Percentiles rank a stretch among this genome's conserved stretches.
Conservation (phyloP, 441 rosid genomes). For the Arabidopsis hybrid region DNA sequence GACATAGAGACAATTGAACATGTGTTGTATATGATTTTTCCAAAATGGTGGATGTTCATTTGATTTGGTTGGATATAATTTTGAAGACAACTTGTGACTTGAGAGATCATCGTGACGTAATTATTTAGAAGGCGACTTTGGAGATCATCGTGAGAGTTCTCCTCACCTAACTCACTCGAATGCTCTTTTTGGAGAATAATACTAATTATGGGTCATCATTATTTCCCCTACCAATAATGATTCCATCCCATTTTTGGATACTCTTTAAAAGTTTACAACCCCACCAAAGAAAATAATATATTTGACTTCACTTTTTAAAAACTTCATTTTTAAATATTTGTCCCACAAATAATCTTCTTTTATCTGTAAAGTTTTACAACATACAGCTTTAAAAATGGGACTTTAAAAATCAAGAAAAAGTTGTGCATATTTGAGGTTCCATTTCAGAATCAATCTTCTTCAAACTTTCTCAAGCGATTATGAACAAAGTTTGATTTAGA, state of each 20-base stretch:
- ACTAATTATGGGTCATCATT: constrained; percentile 41
- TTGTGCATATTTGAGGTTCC: background rate
- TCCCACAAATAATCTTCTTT: constrained; percentile 11
- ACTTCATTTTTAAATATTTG: background rate
- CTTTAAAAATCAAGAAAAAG: constrained; percentile 1
- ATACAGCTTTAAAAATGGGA: no score
- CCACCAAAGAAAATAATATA: constrained; percentile 33
- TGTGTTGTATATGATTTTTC: constrained; percentile 1
- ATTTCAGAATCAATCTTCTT: constrained; percentile 9
- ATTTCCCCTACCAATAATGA: constrained; percentile 36
- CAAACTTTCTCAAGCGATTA: constrained; percentile 8
- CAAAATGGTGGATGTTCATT: constrained; percentile 12
- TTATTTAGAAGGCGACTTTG: constrained; percentile 20
- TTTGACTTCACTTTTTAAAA: constrained; percentile 28
- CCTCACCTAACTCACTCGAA: constrained; percentile 21
- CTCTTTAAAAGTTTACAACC: constrained; percentile 24
- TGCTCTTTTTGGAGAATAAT: constrained; percentile 30
- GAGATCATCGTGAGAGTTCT: constrained; percentile 30
- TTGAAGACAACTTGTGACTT: constrained; percentile 30
- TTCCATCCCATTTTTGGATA: constrained; percentile 42
- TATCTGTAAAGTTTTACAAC: constrained; percentile 5
- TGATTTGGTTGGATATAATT: constrained; percentile 4
- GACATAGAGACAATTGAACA: background rate
- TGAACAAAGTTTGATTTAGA: constrained; percentile 22
- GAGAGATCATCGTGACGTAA: constrained; percentile 33